These are phyloP conservation scores for Botrytis fabae DNA, from an alignment of 2,329 filamentous ascomycete genomes.

Conservation along the genomic window DNA sequence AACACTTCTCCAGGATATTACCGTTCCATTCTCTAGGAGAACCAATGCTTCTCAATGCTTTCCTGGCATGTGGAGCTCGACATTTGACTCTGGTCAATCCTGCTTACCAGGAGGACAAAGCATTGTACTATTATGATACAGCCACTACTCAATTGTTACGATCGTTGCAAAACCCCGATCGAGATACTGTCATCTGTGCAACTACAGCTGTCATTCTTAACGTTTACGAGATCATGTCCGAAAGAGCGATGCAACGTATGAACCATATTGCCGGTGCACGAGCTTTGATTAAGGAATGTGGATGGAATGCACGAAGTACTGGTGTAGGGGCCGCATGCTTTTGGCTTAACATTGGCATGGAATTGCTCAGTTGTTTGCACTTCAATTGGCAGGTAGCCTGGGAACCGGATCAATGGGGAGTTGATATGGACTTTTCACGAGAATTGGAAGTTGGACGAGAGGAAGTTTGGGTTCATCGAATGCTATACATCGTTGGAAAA, in stretches of 20 bases:
- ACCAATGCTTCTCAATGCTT: slow-evolving; percentile 85
- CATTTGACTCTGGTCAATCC: slow-evolving; percentile 73
- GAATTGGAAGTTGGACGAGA: slow-evolving; percentile 64
- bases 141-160: slow-evolving; percentile 77
- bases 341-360: slow-evolving; percentile 90
- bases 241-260: slow-evolving; percentile 76
- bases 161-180: slow-evolving; percentile 78
- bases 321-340: slow-evolving; percentile 88
- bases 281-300: slow-evolving; percentile 84
- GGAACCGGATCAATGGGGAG: slow-evolving; percentile 87
- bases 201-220: slow-evolving; percentile 86
- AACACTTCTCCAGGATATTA: slow-evolving; percentile 83
- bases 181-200: slow-evolving; percentile 81
- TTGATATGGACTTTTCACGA: slow-evolving; percentile 72
- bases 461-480: slow-evolving; percentile 84
- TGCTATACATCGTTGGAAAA: slow-evolving; percentile 85
- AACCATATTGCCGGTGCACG: slow-evolving; percentile 84
- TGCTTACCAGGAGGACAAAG: slow-evolving; percentile 73
- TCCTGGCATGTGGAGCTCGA: slow-evolving; percentile 83
- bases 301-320: slow-evolving; percentile 77
- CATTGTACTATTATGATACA: slow-evolving; percentile 79
- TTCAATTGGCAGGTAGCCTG: slow-evolving; percentile 86
- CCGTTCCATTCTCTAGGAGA: slow-evolving; percentile 80
- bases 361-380: slow-evolving; percentile 83
- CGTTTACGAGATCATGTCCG: slow-evolving; percentile 91